A percentile compares a stretch with the other conserved stretches of the same genome.
phyloP scores from a whole-genome alignment of 345 rosid species.

The Ailanthus altissimus region DNA sequence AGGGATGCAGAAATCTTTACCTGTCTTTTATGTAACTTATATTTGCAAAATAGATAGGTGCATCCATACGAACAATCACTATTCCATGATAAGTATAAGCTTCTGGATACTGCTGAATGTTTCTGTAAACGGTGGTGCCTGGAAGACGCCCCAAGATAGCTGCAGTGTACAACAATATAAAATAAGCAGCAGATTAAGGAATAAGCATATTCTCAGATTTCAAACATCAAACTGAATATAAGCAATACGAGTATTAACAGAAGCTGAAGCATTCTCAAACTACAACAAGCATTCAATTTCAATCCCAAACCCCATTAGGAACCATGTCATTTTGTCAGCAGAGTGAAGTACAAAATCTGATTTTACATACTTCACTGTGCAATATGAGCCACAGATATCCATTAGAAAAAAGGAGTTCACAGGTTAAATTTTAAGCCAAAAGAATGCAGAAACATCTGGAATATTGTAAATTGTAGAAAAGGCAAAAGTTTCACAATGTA shows the following conservation, averaged over 20 bases:
- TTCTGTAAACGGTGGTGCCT: constrained; percentile 96
- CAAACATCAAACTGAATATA: constrained; percentile 3
- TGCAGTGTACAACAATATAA: constrained; percentile 34
- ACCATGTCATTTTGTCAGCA: background rate
- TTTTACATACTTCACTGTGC: background rate
- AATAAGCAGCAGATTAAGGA: background rate
- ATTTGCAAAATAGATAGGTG: constrained; percentile 97
- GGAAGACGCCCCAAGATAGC: constrained; percentile 99
- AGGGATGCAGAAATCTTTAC: constrained; percentile 35
- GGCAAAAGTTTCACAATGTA: background rate
- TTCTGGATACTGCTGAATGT: constrained; percentile 87
- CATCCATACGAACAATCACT: constrained; percentile 87
- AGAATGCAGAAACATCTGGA: background rate
- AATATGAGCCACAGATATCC: background rate
- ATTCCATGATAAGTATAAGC: constrained; percentile 92
- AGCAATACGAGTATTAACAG: background rate
- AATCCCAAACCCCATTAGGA: background rate
- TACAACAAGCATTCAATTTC: background rate
- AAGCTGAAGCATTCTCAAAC: background rate
- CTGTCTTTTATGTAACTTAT: constrained; percentile 92
- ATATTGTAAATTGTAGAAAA: background rate
- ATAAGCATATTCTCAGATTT: background rate
- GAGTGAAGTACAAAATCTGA: background rate
- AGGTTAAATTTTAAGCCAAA: background rate
- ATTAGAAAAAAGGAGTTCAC: background rate